phyloP scores from a whole-genome alignment of 345 rosid species.

The Melaleuca quinquenervia region DNA sequence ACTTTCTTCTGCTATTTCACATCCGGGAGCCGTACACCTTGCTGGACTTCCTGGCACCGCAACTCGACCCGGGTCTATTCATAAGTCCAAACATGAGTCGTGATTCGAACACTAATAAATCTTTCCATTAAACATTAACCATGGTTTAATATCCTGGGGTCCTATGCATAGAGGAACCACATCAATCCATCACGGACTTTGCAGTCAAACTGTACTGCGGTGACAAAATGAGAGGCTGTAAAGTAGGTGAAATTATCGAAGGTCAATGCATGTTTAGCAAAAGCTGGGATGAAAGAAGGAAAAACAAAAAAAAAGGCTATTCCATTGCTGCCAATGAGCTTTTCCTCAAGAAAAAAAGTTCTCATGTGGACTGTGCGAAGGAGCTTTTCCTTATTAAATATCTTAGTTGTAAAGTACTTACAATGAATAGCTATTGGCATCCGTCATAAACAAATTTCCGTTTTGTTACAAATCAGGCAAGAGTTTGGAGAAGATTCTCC shows the following conservation, averaged over 20 bases:
- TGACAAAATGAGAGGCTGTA: neutral
- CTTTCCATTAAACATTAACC: neutral
- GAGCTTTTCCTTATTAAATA: neutral
- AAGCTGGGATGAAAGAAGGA: neutral
- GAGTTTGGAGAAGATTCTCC: too few species aligned
- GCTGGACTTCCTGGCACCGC: neutral
- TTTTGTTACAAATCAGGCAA: too few species aligned
- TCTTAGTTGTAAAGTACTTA: neutral
- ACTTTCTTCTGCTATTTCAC: neutral
- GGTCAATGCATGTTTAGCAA: neutral
- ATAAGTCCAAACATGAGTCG: neutral
- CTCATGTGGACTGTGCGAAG: fast-evolving
- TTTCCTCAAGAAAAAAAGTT: neutral
- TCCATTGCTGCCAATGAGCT: neutral
- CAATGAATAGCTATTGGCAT: neutral
- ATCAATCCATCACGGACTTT: too few species aligned
- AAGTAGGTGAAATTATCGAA: neutral
- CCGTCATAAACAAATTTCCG: neutral
- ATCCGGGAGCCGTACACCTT: neutral
- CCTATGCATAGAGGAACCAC: too few species aligned
- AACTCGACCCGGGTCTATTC: neutral
- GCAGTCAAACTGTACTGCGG: too few species aligned
- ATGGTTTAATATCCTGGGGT: too few species aligned
- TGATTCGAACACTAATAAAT: neutral
- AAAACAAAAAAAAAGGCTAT: neutral